These are phyloP conservation scores for Phytopythium mirpurense DNA, from an alignment of 352 stramenopile genomes.

Conservation along the genomic window DNA sequence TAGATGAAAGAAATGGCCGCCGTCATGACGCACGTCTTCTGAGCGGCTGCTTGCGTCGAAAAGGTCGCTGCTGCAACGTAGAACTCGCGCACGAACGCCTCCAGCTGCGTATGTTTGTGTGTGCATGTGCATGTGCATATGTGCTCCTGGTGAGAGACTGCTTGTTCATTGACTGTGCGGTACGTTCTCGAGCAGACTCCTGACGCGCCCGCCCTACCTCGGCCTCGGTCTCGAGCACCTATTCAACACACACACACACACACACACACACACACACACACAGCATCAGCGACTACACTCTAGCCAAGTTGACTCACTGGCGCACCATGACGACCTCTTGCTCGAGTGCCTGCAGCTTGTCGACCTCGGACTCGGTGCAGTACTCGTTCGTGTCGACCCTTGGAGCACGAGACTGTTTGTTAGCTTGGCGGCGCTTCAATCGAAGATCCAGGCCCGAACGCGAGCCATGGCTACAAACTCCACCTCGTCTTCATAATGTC, in stretches of 20 bases:
- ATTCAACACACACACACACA: background rate
- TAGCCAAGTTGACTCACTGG: too few relatives aligned
- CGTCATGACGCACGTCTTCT: slow-evolving; percentile 33
- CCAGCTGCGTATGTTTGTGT: slow-evolving; percentile 31
- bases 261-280: too few relatives aligned
- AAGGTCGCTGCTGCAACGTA: slow-evolving; percentile 51
- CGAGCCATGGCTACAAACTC: too few relatives aligned
- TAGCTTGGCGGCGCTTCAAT: too few relatives aligned
- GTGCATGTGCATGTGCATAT: too few relatives aligned
- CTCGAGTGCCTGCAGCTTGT: slow-evolving; percentile 29
- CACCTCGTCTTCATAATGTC: slow-evolving; percentile 26
- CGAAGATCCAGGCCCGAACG: too few relatives aligned
- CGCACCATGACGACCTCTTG: slow-evolving; percentile 23
- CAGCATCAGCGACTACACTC: background rate
- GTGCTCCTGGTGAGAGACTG: background rate
- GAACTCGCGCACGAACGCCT: slow-evolving; percentile 58
- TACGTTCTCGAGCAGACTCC: too few relatives aligned
- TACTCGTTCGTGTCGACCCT: slow-evolving; percentile 26
- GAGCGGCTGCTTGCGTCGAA: slow-evolving; percentile 26
- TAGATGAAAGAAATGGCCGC: too few relatives aligned
- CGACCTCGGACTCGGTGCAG: slow-evolving; percentile 24
- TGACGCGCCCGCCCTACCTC: too few relatives aligned
- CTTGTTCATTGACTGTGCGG: background rate
- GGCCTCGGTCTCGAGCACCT: slow-evolving; percentile 17
- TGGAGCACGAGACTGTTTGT: background rate